Conservation (phyloP, 2,329 filamentous ascomycete species). For the Aspergillus nomiae region DNA sequence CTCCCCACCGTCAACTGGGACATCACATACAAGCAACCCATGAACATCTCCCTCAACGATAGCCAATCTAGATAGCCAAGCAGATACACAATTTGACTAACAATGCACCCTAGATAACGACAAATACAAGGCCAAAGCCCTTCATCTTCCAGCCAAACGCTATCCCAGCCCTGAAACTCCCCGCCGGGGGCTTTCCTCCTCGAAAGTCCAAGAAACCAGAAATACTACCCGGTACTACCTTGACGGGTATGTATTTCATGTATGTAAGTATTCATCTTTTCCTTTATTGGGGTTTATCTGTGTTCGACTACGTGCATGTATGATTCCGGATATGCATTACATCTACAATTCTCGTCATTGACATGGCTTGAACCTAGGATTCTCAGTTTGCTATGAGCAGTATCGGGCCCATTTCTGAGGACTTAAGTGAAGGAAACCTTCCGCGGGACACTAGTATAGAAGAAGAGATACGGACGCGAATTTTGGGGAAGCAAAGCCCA, state of each 20-base stretch:
- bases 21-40: neutral
- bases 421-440: neutral
- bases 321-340: neutral
- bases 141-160: constrained; percentile 22
- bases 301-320: neutral
- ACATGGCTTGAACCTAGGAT: neutral
- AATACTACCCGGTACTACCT: constrained; percentile 16
- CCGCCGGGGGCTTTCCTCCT: constrained; percentile 9
- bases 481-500: neutral
- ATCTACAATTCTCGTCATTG: neutral
- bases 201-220: constrained; percentile 12
- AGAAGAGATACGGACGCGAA: neutral
- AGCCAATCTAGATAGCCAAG: neutral
- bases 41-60: neutral
- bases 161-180: constrained; percentile 18
- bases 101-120: constrained; percentile 14
- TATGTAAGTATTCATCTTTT: constrained; percentile 16
- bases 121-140: constrained; percentile 16
- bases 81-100: neutral
- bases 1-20: too few species aligned
- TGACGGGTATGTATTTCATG: constrained; percentile 25
- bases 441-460: neutral
- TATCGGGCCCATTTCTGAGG: neutral
- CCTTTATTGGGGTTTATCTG: neutral
- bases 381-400: neutral